phyloP scores from a whole-genome alignment of 345 rosid species.

The Citrus medica region DNA sequence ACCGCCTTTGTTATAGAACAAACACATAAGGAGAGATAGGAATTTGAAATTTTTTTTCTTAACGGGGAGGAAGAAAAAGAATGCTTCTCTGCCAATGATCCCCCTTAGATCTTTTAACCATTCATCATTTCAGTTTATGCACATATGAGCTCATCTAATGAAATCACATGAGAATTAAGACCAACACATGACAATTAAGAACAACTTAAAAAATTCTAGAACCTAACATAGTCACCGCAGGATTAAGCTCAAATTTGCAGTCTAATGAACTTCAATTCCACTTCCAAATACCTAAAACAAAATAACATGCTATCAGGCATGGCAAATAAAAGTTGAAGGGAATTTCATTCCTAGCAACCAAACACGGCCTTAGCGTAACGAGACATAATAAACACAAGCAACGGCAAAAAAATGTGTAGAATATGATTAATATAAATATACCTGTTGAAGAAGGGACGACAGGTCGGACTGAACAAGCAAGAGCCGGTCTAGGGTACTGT shows the following conservation, averaged over 20 bases:
- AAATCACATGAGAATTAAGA: not conserved
- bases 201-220: not conserved
- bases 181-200: not conserved
- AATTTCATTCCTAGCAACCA: not conserved
- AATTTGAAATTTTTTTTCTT: not conserved
- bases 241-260: not conserved
- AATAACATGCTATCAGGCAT: not conserved
- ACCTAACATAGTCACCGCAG: not conserved
- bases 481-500: slow-evolving; percentile 46
- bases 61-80: not conserved
- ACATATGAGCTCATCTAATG: not conserved
- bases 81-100: not conserved
- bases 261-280: not conserved
- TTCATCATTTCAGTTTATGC: not conserved
- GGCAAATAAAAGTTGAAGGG: not conserved
- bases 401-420: not conserved
- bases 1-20: not conserved
- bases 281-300: not conserved
- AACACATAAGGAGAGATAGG: not conserved
- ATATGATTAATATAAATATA: slow-evolving; percentile 1
- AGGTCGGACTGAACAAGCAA: slow-evolving; percentile 67
- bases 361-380: not conserved
- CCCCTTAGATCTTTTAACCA: not conserved
- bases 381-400: not conserved
- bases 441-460: slow-evolving; percentile 59